Evolutionary conservation across 495 filamentous ascomycete species (phyloP), one percentile per base, ranked within the genome.

Genomic region (Hyaloscypha bicolor): DNA sequence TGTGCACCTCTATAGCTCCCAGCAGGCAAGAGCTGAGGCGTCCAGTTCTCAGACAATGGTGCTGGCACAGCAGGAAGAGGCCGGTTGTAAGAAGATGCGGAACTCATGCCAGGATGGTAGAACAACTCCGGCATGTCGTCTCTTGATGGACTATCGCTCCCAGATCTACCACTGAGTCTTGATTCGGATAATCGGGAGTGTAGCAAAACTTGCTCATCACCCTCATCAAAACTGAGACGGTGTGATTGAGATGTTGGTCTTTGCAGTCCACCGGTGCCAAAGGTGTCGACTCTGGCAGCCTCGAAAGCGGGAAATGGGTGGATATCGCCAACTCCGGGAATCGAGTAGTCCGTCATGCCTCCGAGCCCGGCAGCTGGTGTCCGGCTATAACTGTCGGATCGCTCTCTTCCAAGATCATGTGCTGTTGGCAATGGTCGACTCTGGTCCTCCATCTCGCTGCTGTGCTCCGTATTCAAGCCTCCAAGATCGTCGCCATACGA

Each of bases 211-310:
- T 73, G 80, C 71, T 99, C 95, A 72, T 97, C 95, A 0, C 92
- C 95, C 74, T 97, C 94, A 72, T 99, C 95, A 72, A 94, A 98
- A 75, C 94, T 97, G 73, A 94, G 80, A 61, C 93, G 81, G 60
- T 89, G 83, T 25, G 74, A 79, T 66, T 88, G 86, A 0, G 82
- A 81, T 2, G 59, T 62, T 52, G 71, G 68, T 64, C 91, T 85
- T 22, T 91, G 85, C 22, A 97, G 79, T 4, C 94, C 94, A 16
- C 94, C 94, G 14, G 93, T 97, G 16, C 91, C 95, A 37, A 84
- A 89, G 2, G 69, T 67, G 74, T 98, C 94, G 21, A 92, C 90
- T 62, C 69, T 72, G n/a, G 69, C 58, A 25, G 62, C 51, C 22
- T 75, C 76, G 67, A 87, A 80, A 52, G 86, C 81, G 12, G 85